Evolutionary conservation across 441 rosid genomes (phyloP), one percentile per base, ranked within the genome.

Genomic region (Omphalea diandra): DNA sequence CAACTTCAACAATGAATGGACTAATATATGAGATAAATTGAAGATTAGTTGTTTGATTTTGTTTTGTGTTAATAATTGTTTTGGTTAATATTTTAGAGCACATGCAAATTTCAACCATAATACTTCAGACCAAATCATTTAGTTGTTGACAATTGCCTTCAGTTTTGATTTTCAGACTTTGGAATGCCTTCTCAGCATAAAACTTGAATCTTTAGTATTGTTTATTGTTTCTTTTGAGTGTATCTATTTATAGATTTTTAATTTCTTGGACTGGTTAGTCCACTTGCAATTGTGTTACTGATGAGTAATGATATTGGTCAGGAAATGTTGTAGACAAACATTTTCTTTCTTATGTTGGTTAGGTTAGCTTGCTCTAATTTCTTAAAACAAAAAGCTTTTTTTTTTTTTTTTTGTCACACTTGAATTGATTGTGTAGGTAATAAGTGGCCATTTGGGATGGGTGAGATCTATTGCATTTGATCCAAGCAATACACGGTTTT

Each of bases 401-500:
- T 26, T 44, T 40, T 22, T 36, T 14, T 26, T 46, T 20, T 38
- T 66, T 77, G n/a, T n/a, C n/a, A n/a, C n/a, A n/a, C n/a, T n/a
- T n/a, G 52, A 43, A 75, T 54, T 49, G 35, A 32, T 74, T 69
- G 54, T 73, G 67, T 62, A 89, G 91, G 93, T 87, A 72, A 90
- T 95, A 72, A 90, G 94, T 61, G 98, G 96, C 50, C 99, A 95
- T 80, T 80, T 95, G 86, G 99, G 99, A 67, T 95, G 98, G 98
- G 98, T 95, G 65, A 86, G 98, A 81, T 90, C 98, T 57, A 59
- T 95, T 50, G 96, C 98, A 12, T 92, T 94, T 82, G 97, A 94
- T 84, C 97, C 98, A 3, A 92, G 99, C 82, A 94, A 90, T 79
- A 72, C 83, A 61, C 90, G 97, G 98, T 95, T 95, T 76, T 93